phyloP scores from a whole-genome alignment of 441 rosid species.

The Aleurites moluccanus region DNA sequence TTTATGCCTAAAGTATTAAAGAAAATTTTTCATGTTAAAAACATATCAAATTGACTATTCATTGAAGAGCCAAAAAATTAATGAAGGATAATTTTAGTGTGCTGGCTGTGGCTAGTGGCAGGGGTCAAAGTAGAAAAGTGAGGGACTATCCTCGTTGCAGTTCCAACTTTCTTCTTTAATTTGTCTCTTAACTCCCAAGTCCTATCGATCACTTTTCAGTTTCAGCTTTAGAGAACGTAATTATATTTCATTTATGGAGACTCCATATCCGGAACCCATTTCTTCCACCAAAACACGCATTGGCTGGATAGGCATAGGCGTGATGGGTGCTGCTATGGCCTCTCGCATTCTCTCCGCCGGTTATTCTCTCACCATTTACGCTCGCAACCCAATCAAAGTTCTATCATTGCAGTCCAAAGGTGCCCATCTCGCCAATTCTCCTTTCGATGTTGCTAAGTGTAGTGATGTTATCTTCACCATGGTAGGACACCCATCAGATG shows the following conservation, averaged over 20 bases:
- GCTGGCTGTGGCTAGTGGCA: too few species aligned
- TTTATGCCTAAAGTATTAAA: too few species aligned
- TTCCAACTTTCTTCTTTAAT: background rate
- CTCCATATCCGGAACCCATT: constrained; percentile 57
- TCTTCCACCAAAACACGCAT: constrained; percentile 48
- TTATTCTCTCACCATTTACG: constrained; percentile 59
- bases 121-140: too few species aligned
- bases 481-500: constrained; percentile 77
- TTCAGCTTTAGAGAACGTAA: background rate
- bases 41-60: too few species aligned
- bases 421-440: constrained; percentile 47
- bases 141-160: background rate
- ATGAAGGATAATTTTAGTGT: too few species aligned
- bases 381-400: constrained; percentile 60
- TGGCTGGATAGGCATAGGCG: constrained; percentile 88
- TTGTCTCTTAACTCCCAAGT: background rate
- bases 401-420: constrained; percentile 57
- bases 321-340: constrained; percentile 87
- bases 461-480: constrained; percentile 73
- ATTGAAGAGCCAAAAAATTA: too few species aligned
- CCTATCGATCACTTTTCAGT: too few species aligned
- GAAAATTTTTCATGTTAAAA: too few species aligned
- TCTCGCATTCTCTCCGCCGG: constrained; percentile 73
- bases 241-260: constrained; percentile 39
- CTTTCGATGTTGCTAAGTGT: constrained; percentile 42